phyloP scores from a whole-genome alignment of 768 basidiomycete species.

The Kwoniella shandongensis region DNA sequence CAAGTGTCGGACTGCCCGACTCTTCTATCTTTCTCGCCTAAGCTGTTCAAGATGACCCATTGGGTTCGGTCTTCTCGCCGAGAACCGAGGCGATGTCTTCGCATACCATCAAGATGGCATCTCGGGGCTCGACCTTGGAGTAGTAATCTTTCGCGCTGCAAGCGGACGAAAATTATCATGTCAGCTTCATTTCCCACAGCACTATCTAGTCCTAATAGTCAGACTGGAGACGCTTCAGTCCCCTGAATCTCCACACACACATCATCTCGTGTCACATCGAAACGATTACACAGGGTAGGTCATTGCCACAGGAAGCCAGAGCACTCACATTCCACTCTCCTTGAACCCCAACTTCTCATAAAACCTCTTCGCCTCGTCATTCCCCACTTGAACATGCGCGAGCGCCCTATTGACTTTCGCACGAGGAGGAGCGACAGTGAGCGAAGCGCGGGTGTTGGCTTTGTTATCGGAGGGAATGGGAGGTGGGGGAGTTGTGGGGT shows the following conservation, averaged over 20 bases:
- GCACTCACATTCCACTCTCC: slow-evolving; percentile 42
- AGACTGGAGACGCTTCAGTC: no score
- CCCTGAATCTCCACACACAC: no score
- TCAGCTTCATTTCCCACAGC: not conserved
- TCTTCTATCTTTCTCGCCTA: no score
- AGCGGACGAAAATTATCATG: not conserved
- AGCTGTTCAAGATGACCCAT: slow-evolving; percentile 13
- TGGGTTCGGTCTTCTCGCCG: slow-evolving; percentile 28
- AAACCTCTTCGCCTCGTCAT: slow-evolving; percentile 49
- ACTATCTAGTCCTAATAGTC: no score
- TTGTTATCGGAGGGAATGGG: slow-evolving; percentile 35
- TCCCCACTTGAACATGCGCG: slow-evolving; percentile 46
- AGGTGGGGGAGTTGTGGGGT: slow-evolving; percentile 44
- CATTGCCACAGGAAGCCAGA: not conserved
- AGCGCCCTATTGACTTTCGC: slow-evolving; percentile 42
- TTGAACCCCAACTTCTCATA: slow-evolving; percentile 50
- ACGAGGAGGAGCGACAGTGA: slow-evolving; percentile 31
- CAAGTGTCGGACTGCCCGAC: no score
- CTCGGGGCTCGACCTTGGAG: slow-evolving; percentile 44
- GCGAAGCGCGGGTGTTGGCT: slow-evolving; percentile 35
- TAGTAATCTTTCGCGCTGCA: slow-evolving; percentile 43
- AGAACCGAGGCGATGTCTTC: slow-evolving; percentile 38
- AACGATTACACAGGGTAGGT: no score
- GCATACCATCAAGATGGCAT: slow-evolving; percentile 41
- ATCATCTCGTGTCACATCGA: no score